Evolutionary conservation across 2,329 filamentous ascomycete genomes (phyloP), one percentile per base, ranked within the genome.

Genomic region (Trichophyton equinum): DNA sequence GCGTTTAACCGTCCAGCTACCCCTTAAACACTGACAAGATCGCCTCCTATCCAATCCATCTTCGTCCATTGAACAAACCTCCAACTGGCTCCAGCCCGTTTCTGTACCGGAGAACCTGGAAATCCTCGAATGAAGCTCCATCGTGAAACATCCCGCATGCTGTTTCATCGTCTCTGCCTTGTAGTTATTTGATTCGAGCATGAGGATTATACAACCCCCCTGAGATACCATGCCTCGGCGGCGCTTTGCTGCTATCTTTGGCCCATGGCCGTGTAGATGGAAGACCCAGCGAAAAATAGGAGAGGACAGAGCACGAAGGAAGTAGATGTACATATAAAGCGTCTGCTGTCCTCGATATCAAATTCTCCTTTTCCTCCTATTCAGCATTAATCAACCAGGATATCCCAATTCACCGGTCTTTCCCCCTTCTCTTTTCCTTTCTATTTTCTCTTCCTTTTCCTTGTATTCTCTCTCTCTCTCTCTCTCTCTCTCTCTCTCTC

Each of bases 391-490:
- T 30, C 25, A 55, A 59, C 6, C 57, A 49, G 11, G 27, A 25
- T 20, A 46, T 11, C 42, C 33, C n/a, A 44, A 46, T 59, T 46
- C 44, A 59, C 40, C 44, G 36, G 20, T 1, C 40, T 51, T 38
- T 20, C 42, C 27, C 59, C 60, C 6, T 30, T 60, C 60, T 30
- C 61, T 27, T 46, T 53, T 62, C 59, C 61, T 22, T 61, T 62
- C 53, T 40, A 40, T 25, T 55, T 25, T 46, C 60, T 44, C 51
- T 56, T 61, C n/a, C 30, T 27, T 59, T 61, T 49, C 22, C 18
- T 55, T 36, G 33, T 36, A 9, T 36, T 36, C 8, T 36, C 33
- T 36, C 33, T 4, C 33, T 36, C 33, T 36, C 33, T 11, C 33
- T 4, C 33, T 36, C 33, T 59, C 33, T 36, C 33, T 4, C 33